Percentiles rank a stretch among this genome's conserved stretches.
These are phyloP conservation scores for Nicotiana otophora DNA, from an alignment of 257 asterid species.

Conservation along the genomic window DNA sequence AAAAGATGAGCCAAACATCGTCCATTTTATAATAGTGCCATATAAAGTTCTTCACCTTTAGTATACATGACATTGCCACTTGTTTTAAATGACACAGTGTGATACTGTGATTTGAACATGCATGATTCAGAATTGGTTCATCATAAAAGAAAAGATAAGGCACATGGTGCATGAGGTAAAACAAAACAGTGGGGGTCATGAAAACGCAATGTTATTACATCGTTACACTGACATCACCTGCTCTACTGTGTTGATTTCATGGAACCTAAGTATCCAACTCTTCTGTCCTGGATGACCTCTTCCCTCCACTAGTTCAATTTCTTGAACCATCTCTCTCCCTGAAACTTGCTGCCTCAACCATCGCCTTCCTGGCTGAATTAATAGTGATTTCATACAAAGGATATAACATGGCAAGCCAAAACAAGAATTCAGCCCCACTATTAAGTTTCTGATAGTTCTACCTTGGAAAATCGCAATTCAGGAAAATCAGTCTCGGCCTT, in stretches of 20 bases:
- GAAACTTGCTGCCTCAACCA: conserved; percentile 79
- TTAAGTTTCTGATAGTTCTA: conserved; percentile 21
- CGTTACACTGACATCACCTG: conserved; percentile 41
- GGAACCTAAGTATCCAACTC: conserved; percentile 76
- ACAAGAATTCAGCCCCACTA: neutral
- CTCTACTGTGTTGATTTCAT: conserved; percentile 56
- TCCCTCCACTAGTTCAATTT: conserved; percentile 79
- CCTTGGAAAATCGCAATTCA: conserved; percentile 89
- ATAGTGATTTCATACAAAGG: conserved; percentile 1
- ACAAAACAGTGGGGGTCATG: neutral
- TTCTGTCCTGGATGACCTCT: conserved; percentile 75
- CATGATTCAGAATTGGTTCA: neutral
- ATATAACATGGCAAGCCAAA: neutral
- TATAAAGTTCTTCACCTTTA: neutral
- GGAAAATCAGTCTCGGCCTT: conserved; percentile 78
- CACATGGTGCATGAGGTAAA: neutral
- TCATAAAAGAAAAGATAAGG: neutral
- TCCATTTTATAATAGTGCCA: neutral
- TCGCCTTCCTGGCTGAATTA: conserved; percentile 79
- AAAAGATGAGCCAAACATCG: neutral
- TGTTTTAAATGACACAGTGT: neutral
- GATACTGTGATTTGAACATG: neutral
- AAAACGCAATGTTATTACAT: neutral
- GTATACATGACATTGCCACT: neutral
- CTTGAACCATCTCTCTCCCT: conserved; percentile 68